Percentiles rank a stretch among this genome's conserved stretches.
Evolutionary conservation across 805 yeast species (phyloP).

Genomic region (Millerozyma miso): DNA sequence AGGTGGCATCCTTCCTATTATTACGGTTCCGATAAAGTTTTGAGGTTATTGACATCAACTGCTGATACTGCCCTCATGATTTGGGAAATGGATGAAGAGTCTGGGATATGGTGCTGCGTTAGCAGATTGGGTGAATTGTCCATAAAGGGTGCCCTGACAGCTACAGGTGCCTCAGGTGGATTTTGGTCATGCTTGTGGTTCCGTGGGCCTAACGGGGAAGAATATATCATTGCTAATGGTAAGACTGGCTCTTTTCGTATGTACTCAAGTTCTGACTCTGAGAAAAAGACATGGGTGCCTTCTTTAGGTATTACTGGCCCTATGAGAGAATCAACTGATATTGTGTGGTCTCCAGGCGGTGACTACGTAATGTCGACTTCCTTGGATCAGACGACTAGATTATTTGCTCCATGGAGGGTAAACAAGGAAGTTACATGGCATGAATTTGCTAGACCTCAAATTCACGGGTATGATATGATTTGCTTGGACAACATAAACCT

Average conservation of each 20-base stretch:
- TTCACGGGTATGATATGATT: constrained; percentile 96
- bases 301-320: constrained; percentile 71
- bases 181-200: constrained; percentile 72
- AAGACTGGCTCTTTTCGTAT: constrained; percentile 90
- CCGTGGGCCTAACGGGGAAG: constrained; percentile 16
- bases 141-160: constrained; percentile 95
- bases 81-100: constrained; percentile 83
- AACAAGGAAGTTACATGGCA: constrained; percentile 55
- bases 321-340: constrained; percentile 66
- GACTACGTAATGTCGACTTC: constrained; percentile 73
- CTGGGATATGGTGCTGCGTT: constrained; percentile 87
- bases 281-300: constrained; percentile 39
- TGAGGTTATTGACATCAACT: constrained; percentile 73
- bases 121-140: constrained; percentile 86
- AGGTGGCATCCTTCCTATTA: constrained; percentile 62
- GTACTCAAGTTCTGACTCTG: constrained; percentile 47
- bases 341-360: constrained; percentile 69
- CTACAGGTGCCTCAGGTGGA: constrained; percentile 87
- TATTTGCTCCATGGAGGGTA: constrained; percentile 61
- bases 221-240: constrained; percentile 72
- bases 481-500: constrained; percentile 60
- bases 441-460: constrained; percentile 95
- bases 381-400: constrained; percentile 87
- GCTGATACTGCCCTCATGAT: constrained; percentile 92
- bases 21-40: constrained; percentile 20